A percentile compares a stretch with the other conserved stretches of the same genome.
phyloP scores from a whole-genome alignment of 306 rosid species.

The Cyamopsis tetragonoloba region DNA sequence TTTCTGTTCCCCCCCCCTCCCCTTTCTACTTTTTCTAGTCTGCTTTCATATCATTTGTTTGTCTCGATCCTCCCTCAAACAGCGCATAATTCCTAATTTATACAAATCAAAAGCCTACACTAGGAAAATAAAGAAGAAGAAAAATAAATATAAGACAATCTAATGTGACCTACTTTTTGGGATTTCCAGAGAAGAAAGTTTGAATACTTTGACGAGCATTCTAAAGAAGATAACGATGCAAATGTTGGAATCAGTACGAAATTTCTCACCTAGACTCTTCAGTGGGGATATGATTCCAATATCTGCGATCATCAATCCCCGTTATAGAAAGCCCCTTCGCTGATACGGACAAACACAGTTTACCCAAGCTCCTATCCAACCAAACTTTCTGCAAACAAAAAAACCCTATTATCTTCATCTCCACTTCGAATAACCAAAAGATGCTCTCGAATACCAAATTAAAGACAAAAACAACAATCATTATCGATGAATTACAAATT shows the following conservation, averaged over 20 bases:
- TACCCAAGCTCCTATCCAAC: constrained; percentile 76
- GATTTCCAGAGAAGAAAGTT: no score
- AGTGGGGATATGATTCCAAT: constrained; percentile 63
- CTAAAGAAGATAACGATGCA: no score
- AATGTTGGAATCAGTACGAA: constrained; percentile 15
- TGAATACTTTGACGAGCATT: no score
- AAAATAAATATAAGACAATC: no score
- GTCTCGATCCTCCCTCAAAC: not conserved
- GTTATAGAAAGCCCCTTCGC: constrained; percentile 79
- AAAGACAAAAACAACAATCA: no score
- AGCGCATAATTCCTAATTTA: not conserved
- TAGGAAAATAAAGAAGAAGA: not conserved
- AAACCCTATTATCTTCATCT: not conserved
- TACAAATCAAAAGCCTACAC: not conserved
- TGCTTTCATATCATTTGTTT: not conserved
- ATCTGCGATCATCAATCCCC: constrained; percentile 76
- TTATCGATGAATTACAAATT: not conserved
- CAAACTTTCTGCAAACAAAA: constrained; percentile 61
- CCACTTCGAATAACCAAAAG: not conserved
- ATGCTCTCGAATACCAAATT: no score
- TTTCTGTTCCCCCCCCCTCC: not conserved
- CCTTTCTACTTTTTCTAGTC: not conserved
- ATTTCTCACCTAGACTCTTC: constrained; percentile 68
- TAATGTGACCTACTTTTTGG: no score
- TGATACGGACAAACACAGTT: constrained; percentile 65